These are phyloP conservation scores for Chlamydomonas incerta DNA, from an alignment of 139 green algal genomes.

Conservation along the genomic window DNA sequence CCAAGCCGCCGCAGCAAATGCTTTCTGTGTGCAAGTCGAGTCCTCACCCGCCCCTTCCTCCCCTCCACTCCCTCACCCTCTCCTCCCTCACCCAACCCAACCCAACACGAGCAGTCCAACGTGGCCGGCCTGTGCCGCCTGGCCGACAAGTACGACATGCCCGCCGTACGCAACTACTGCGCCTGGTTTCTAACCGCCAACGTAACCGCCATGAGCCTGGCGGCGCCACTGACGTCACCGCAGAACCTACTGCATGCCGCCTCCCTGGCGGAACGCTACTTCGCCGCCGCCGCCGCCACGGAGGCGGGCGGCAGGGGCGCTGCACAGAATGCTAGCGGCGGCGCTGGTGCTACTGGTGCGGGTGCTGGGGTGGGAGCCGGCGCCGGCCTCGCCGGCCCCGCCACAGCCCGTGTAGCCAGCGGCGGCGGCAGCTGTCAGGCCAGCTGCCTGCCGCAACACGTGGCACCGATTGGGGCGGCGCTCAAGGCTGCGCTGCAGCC, in stretches of 20 bases:
- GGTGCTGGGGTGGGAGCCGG: too few relatives aligned
- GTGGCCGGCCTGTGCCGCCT: neutral
- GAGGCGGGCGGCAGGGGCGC: too few relatives aligned
- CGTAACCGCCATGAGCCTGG: neutral
- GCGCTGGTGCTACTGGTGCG: too few relatives aligned
- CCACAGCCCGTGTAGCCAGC: too few relatives aligned
- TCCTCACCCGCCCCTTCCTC: neutral
- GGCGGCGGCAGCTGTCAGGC: too few relatives aligned
- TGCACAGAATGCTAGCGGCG: too few relatives aligned
- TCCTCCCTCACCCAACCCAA: neutral
- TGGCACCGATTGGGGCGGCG: too few relatives aligned
- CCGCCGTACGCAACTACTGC: neutral
- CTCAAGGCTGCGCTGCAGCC: too few relatives aligned
- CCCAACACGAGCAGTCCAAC: constrained; percentile 11
- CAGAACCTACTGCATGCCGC: neutral
- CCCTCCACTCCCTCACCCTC: neutral
- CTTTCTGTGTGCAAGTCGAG: too few relatives aligned
- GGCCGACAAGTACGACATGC: constrained; percentile 1
- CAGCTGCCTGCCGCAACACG: too few relatives aligned
- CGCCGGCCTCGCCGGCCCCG: too few relatives aligned
- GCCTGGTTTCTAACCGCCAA: neutral
- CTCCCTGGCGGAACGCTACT: neutral
- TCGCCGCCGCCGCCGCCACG: neutral
- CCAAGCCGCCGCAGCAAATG: too few relatives aligned
- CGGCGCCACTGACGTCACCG: neutral